Evolutionary conservation across 108 stramenopile species (phyloP), one percentile per base, ranked within the genome.

Genomic region (Stephanodiscus triporus): DNA sequence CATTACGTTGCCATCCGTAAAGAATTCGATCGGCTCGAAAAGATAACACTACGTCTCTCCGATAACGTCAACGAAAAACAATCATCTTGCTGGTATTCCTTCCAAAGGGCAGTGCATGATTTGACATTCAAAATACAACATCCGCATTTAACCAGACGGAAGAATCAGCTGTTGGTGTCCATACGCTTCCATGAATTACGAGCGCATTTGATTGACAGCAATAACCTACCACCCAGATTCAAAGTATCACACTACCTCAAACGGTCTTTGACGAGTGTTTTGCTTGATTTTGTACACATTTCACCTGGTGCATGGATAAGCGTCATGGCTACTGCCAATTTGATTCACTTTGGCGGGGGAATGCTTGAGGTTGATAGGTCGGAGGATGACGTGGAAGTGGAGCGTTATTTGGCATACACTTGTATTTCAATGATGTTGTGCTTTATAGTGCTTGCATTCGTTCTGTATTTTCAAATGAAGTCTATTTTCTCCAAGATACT

Each of bases 1-100:
- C 92, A 96, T 60, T 96, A 96, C 70, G 90, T 96, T 42, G 95
- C 90, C 54, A 88, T 96, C 54, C 78, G 95, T 51, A 88, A 91
- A 74, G 92, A 93, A 59, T 96, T 92, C 71, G 92, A 93, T 38
- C 79, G 86, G 17, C 70, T 91, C 6, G 73, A 76, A n/a, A 24
- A 43, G 29, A 69, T 23, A 24, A 30, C 17, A 43, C 38, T 38
- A n/a, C 24, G 1, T 49, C 23, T 32, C 23, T 42, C 67, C 22
- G 48, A 29, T 55, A 62, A 19, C n/a, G 34, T 7, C 17, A 29
- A 47, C 2, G 63, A 54, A 22, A n/a, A 16, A 9, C 20, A 17
- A 23, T 36, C 38, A 11, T 6, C 48, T 11, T 34, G 26, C 16
- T 19, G 23, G 49, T n/a, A 42, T 24, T 56, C 34, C 23, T 43